Evolutionary conservation across 805 yeast genomes (phyloP).

Genomic region (Wickerhamiella vanderwaltii): DNA sequence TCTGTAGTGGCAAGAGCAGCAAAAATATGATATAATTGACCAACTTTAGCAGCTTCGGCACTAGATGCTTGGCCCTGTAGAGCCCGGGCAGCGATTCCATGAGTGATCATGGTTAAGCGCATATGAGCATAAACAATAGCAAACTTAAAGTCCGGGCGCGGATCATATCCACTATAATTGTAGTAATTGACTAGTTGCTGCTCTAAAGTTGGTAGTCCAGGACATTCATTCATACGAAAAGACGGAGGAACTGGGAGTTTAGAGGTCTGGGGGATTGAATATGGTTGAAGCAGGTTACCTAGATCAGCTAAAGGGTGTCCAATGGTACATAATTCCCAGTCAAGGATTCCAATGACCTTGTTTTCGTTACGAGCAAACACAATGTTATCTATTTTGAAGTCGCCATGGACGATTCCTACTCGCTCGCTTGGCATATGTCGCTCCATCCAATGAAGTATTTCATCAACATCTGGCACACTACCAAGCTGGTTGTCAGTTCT

Average conservation of each 20-base stretch:
- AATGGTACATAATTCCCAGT: slow-evolving; percentile 55
- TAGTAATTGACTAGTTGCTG: slow-evolving; percentile 21
- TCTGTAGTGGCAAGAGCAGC: slow-evolving; percentile 24
- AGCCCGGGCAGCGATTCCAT: slow-evolving; percentile 48
- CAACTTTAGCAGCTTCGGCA: slow-evolving; percentile 36
- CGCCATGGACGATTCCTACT: slow-evolving; percentile 47
- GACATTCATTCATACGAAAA: background rate
- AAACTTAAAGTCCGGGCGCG: slow-evolving; percentile 36
- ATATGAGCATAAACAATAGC: slow-evolving; percentile 47
- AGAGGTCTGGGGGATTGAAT: slow-evolving; percentile 31
- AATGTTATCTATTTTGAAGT: slow-evolving; percentile 52
- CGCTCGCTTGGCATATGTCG: slow-evolving; percentile 36
- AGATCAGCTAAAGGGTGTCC: slow-evolving; percentile 56
- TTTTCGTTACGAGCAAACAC: slow-evolving; percentile 44
- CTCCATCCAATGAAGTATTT: slow-evolving; percentile 34
- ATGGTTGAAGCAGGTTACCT: slow-evolving; percentile 47
- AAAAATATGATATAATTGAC: slow-evolving; percentile 25
- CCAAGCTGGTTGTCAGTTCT: slow-evolving; percentile 29
- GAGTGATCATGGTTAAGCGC: slow-evolving; percentile 45
- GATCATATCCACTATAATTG: slow-evolving; percentile 32
- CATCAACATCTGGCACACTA: slow-evolving; percentile 37
- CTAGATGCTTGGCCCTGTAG: slow-evolving; percentile 43
- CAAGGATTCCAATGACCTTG: slow-evolving; percentile 42
- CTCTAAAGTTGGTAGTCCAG: slow-evolving; percentile 21
- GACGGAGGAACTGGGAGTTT: background rate